phyloP scores from a whole-genome alignment of 73 alveolate species.

The Tetrahymena malaccensis region DNA sequence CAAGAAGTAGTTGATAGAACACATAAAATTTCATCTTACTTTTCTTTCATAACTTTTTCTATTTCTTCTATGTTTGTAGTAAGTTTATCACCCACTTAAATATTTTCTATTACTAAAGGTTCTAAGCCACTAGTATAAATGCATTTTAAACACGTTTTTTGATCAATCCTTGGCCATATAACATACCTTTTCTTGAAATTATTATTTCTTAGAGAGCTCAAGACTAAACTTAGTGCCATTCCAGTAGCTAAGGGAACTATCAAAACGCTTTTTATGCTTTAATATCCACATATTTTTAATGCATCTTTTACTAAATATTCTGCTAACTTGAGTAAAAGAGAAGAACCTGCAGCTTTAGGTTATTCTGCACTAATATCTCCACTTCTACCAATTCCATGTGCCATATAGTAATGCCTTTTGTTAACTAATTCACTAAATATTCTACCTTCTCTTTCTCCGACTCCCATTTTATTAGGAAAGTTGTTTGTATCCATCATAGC shows the following conservation, averaged over 20 bases:
- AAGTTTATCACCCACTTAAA: constrained; percentile 52
- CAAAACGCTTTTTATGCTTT: constrained; percentile 40
- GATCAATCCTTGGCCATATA: constrained; percentile 88
- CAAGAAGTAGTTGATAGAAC: constrained; percentile 87
- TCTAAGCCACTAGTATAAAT: constrained; percentile 79
- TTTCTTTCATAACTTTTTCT: constrained; percentile 38
- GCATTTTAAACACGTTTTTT: constrained; percentile 93
- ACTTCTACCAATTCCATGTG: constrained; percentile 96
- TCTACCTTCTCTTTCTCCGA: constrained; percentile 98
- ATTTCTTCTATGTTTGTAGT: constrained; percentile 77
- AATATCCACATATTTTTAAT: constrained; percentile 38
- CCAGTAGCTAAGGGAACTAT: constrained; percentile 98
- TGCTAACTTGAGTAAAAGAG: constrained; percentile 79
- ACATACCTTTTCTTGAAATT: constrained; percentile 81
- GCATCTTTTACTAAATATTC: constrained; percentile 38
- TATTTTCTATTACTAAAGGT: constrained; percentile 75
- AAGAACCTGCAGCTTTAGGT: constrained; percentile 99
- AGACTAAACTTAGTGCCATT: constrained; percentile 76
- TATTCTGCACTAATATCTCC: constrained; percentile 90
- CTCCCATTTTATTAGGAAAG: constrained; percentile 79
- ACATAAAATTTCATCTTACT: constrained; percentile 71
- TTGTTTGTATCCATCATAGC: constrained; percentile 92
- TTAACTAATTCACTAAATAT: constrained; percentile 72
- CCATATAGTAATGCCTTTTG: constrained; percentile 83
- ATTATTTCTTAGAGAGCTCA: constrained; percentile 63